Percentiles rank a stretch among this genome's conserved stretches.
phyloP scores from a whole-genome alignment of 495 filamentous ascomycete species.

The Annulohypoxylon bovei region DNA sequence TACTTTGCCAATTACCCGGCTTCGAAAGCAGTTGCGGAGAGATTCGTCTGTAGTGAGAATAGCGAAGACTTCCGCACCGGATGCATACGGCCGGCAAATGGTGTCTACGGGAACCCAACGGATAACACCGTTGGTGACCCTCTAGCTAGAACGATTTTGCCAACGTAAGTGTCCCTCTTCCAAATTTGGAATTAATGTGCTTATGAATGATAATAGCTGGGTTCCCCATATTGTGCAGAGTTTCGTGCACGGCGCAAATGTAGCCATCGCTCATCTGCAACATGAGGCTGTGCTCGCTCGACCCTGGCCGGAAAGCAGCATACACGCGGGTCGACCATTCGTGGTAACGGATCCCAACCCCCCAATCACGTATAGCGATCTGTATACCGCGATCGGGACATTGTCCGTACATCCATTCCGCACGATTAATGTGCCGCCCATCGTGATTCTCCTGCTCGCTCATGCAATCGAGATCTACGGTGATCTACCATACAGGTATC shows the following conservation, averaged over 20 bases:
- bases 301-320: conserved; percentile 33
- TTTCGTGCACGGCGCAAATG: conserved; percentile 67
- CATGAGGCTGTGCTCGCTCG: conserved; percentile 56
- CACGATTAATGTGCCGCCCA: conserved; percentile 50
- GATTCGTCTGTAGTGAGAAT: conserved; percentile 60
- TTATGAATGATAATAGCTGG: conserved; percentile 54
- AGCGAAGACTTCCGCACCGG: conserved; percentile 60
- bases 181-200: conserved; percentile 44
- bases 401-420: conserved; percentile 47
- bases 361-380: conserved; percentile 50
- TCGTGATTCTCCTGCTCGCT: conserved; percentile 58
- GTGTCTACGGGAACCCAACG: conserved; percentile 66
- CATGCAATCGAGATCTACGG: conserved; percentile 62
- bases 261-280: conserved; percentile 67
- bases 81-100: conserved; percentile 67
- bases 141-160: conserved; percentile 45
- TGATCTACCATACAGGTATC: conserved; percentile 53
- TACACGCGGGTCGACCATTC: conserved; percentile 55
- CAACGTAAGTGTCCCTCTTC: conserved; percentile 54
- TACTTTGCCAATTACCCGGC: conserved; percentile 69
- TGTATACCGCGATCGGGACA: conserved; percentile 43
- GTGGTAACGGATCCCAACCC: conserved; percentile 54
- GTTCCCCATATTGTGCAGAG: conserved; percentile 60
- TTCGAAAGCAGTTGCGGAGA: conserved; percentile 63
- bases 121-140: conserved; percentile 61